phyloP scores from a whole-genome alignment of 352 stramenopile species.

The Stramenopiles sp. region DNA sequence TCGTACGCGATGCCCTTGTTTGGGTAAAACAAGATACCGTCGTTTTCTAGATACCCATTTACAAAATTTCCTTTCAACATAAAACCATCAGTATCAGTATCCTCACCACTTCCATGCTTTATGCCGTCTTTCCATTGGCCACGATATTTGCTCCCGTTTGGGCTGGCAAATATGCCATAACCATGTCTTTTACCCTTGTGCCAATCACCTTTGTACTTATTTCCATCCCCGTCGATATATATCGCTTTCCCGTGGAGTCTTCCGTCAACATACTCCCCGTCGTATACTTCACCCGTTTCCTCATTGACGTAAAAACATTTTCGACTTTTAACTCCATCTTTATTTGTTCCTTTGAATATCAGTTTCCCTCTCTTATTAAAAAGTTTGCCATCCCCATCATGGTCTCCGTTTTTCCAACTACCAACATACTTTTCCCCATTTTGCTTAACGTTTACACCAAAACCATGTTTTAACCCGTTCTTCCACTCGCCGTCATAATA shows the following conservation, averaged over 20 bases:
- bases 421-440: conserved; percentile 20
- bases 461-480: neutral
- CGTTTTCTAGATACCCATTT: neutral
- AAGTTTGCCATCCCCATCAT: conserved; percentile 17
- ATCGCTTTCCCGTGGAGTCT: conserved; percentile 16
- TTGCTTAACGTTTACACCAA: neutral
- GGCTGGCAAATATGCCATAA: neutral
- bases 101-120: neutral
- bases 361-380: conserved; percentile 14
- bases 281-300: conserved; percentile 16
- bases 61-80: neutral
- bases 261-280: conserved; percentile 17
- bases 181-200: neutral
- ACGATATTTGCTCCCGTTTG: neutral
- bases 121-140: neutral
- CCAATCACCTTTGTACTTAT: neutral
- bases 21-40: neutral
- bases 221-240: conserved; percentile 12
- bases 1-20: neutral
- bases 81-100: neutral
- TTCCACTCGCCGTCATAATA: neutral
- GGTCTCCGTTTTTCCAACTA: conserved; percentile 16
- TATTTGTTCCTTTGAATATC: neutral
- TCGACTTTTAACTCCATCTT: neutral
- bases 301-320: neutral